Evolutionary conservation across 2,329 filamentous ascomycete genomes (phyloP).

Genomic region (Diplodia scrobiculata): DNA sequence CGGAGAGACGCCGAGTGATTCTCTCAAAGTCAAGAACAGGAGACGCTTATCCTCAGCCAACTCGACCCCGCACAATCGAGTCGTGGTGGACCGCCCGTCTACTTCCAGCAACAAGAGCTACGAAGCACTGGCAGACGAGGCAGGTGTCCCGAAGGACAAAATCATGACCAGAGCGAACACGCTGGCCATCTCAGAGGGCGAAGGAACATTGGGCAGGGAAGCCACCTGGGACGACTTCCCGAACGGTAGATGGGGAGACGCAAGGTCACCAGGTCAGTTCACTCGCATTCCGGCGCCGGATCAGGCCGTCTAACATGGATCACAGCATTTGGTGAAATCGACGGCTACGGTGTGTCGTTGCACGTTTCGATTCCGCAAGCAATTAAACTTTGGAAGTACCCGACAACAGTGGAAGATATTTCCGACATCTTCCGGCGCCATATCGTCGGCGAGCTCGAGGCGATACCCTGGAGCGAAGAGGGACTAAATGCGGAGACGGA

Average conservation of each 20-base stretch:
- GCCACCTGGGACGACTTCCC: slow-evolving; percentile 99
- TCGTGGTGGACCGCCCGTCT: slow-evolving; percentile 71
- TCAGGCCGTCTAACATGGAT: neutral
- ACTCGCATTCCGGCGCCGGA: neutral
- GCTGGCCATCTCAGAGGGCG: slow-evolving; percentile 89
- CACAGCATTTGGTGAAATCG: slow-evolving; percentile 85
- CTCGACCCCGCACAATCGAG: slow-evolving; percentile 81
- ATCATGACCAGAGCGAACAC: slow-evolving; percentile 81
- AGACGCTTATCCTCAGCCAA: slow-evolving; percentile 77
- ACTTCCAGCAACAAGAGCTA: slow-evolving; percentile 53
- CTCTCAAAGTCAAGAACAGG: slow-evolving; percentile 38
- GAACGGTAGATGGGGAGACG: slow-evolving; percentile 93
- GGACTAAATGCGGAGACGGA: slow-evolving; percentile 80
- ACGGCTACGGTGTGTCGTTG: slow-evolving; percentile 95
- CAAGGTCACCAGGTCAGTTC: slow-evolving; percentile 67
- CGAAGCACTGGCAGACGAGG: slow-evolving; percentile 75
- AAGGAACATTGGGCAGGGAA: slow-evolving; percentile 84
- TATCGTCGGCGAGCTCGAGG: slow-evolving; percentile 74
- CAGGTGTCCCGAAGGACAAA: slow-evolving; percentile 69
- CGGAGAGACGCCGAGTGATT: slow-evolving; percentile 38
- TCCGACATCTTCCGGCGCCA: slow-evolving; percentile 78
- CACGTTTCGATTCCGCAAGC: slow-evolving; percentile 87
- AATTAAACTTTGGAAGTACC: slow-evolving; percentile 80
- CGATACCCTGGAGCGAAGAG: slow-evolving; percentile 93
- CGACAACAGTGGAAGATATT: slow-evolving; percentile 70